These are phyloP conservation scores for Yarrowia hollandica DNA, from an alignment of 805 yeast species.

Conservation along the genomic window DNA sequence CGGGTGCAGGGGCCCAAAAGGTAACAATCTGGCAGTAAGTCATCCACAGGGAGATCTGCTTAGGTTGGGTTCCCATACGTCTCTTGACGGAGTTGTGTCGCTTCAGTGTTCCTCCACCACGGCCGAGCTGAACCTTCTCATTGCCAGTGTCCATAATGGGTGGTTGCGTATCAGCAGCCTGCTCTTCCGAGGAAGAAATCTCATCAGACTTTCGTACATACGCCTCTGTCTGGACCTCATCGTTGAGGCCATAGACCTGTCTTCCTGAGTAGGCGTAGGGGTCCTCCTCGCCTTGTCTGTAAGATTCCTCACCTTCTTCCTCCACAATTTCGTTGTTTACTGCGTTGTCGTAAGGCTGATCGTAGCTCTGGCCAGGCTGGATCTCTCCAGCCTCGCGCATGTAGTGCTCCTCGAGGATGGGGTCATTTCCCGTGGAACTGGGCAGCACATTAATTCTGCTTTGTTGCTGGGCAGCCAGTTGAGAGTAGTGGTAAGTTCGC, in stretches of 20 bases:
- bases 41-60: conserved; percentile 61
- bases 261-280: conserved; percentile 15
- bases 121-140: conserved; percentile 15
- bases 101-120: conserved; percentile 18
- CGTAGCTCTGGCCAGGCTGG: conserved; percentile 11
- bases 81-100: conserved; percentile 20
- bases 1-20: conserved; percentile 86
- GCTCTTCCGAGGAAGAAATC: conserved; percentile 17
- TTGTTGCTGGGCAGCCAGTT: conserved; percentile 65
- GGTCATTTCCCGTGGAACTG: conserved; percentile 71
- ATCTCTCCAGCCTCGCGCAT: conserved; percentile 29
- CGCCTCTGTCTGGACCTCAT: conserved; percentile 45
- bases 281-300: conserved; percentile 33
- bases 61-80: conserved; percentile 10
- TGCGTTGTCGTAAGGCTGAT: conserved; percentile 32
- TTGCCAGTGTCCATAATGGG: conserved; percentile 1
- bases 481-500: conserved; percentile 76
- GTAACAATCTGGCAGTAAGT: conserved; percentile 77
- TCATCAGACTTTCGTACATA: conserved; percentile 20
- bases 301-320: conserved; percentile 30
- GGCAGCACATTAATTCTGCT: conserved; percentile 65
- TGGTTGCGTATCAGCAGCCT: conserved; percentile 20
- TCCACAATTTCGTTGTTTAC: conserved; percentile 29
- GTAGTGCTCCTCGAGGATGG: conserved; percentile 40
- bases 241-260: conserved; percentile 57